These are phyloP conservation scores for Scedosporium dehoogii DNA, from an alignment of 2,329 filamentous ascomycete genomes.

Conservation along the genomic window DNA sequence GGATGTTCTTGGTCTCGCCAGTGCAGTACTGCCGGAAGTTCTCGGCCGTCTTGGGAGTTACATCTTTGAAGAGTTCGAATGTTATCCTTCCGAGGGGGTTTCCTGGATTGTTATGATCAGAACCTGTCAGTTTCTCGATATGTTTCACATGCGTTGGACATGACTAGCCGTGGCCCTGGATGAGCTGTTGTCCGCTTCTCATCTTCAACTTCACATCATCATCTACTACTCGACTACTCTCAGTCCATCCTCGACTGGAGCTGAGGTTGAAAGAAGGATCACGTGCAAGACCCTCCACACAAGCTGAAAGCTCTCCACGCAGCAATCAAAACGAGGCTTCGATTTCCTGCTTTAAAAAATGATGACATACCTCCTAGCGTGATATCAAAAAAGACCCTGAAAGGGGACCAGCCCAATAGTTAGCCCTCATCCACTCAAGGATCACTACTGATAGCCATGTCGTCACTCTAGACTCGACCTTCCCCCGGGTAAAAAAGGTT, in stretches of 20 bases:
- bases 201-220: not conserved
- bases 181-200: not conserved
- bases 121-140: not conserved
- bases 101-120: conserved; percentile 36
- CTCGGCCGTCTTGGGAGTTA: conserved; percentile 80
- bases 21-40: conserved; percentile 98
- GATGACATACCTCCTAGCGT: conserved; percentile 57
- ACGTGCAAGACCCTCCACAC: not conserved
- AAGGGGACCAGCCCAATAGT: not conserved
- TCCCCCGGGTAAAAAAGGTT: not conserved
- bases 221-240: not conserved
- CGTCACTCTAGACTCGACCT: not conserved
- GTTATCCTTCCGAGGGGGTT: conserved; percentile 80
- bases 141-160: not conserved
- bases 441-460: not conserved
- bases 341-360: not conserved
- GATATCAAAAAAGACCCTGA: conserved; percentile 64
- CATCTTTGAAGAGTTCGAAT: conserved; percentile 81
- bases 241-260: not conserved
- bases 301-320: not conserved
- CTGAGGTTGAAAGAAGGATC: not conserved
- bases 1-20: conserved; percentile 72
- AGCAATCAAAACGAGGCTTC: not conserved
- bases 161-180: not conserved
- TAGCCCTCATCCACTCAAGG: not conserved